phyloP scores from a whole-genome alignment of 495 filamentous ascomycete genomes.

The Tuber microsphaerosporum region DNA sequence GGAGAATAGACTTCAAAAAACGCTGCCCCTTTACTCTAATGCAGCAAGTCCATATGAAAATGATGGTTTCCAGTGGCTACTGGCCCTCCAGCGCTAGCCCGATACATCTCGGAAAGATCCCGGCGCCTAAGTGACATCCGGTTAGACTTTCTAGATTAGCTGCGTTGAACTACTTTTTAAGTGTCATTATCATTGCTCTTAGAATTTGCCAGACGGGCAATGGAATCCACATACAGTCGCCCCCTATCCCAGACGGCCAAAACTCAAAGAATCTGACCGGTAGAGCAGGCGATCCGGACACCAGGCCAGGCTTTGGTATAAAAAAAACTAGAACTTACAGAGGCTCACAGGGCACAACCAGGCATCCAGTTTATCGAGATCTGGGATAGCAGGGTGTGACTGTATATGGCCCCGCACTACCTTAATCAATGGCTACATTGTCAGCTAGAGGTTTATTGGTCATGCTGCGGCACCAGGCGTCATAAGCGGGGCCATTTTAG shows the following conservation, averaged over 20 bases:
- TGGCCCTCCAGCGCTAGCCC: not conserved
- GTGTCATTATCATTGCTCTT: not conserved
- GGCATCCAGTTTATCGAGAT: too few species aligned
- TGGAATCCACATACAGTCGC: not conserved
- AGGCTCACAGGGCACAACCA: too few species aligned
- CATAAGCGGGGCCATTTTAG: not conserved
- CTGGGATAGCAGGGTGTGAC: too few species aligned
- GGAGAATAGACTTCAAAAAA: not conserved
- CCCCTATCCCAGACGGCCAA: too few species aligned
- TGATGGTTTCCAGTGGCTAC: not conserved
- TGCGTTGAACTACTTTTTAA: not conserved
- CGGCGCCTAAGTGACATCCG: not conserved
- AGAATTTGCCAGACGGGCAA: not conserved
- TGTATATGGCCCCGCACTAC: not conserved
- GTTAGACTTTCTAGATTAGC: not conserved
- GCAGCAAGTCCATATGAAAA: not conserved
- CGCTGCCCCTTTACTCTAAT: not conserved
- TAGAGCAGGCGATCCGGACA: too few species aligned
- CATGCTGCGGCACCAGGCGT: not conserved
- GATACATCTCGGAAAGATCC: not conserved
- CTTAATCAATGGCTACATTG: not conserved
- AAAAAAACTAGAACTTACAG: too few species aligned
- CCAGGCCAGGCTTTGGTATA: too few species aligned
- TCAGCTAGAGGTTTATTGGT: not conserved
- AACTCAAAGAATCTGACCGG: too few species aligned